These are phyloP conservation scores for Thuja plicata DNA, from an alignment of 83 land plant species.

Conservation along the genomic window DNA sequence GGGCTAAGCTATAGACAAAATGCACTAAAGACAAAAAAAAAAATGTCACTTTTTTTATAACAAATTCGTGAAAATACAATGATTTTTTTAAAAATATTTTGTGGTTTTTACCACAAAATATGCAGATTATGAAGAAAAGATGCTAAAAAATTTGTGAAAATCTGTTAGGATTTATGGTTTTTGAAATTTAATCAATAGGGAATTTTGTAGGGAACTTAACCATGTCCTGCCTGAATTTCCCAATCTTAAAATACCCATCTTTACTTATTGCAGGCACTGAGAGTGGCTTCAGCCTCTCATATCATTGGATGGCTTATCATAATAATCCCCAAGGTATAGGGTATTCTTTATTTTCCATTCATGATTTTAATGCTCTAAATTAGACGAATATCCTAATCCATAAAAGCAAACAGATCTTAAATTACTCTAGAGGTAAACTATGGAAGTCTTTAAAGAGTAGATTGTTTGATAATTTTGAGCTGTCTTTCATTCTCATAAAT, in stretches of 20 bases:
- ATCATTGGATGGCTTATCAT: slow-evolving; percentile 61
- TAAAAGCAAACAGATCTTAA: background rate
- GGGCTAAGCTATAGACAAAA: too few relatives aligned
- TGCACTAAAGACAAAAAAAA: too few relatives aligned
- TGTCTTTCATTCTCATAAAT: background rate
- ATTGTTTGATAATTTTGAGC: background rate
- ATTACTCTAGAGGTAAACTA: background rate
- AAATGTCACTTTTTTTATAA: too few relatives aligned
- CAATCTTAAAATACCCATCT: background rate
- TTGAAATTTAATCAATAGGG: too few relatives aligned
- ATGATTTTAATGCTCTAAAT: background rate
- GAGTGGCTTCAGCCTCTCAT: slow-evolving; percentile 48
- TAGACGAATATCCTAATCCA: background rate
- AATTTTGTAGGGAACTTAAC: too few relatives aligned
- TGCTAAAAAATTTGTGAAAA: too few relatives aligned
- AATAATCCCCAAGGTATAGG: slow-evolving; percentile 45
- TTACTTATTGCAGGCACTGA: slow-evolving; percentile 48
- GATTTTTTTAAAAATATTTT: too few relatives aligned
- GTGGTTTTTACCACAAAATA: too few relatives aligned
- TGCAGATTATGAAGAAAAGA: too few relatives aligned
- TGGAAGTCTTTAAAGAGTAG: background rate
- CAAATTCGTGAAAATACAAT: too few relatives aligned
- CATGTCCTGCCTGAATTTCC: too few relatives aligned
- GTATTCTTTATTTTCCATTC: background rate
- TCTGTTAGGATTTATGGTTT: too few relatives aligned